Evolutionary conservation across 805 yeast species (phyloP).

Genomic region (Saturnispora zaruensis): DNA sequence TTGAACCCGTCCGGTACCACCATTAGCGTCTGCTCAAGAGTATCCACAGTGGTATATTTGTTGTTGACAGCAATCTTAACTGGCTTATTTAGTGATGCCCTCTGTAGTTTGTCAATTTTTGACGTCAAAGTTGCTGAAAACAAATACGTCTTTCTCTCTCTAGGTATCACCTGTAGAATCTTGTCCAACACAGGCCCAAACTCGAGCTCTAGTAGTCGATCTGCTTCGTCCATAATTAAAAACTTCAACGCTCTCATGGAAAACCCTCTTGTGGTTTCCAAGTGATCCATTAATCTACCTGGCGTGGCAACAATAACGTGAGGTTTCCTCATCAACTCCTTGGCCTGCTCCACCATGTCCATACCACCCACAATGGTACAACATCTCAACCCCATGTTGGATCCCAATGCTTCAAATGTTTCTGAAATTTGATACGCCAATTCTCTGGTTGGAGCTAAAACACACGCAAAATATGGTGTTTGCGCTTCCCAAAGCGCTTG

Average conservation of each 20-base stretch:
- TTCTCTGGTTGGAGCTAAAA: slow-evolving; percentile 81
- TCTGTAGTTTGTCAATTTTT: slow-evolving; percentile 86
- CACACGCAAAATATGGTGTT: slow-evolving; percentile 80
- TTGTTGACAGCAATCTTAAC: slow-evolving; percentile 85
- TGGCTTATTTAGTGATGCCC: slow-evolving; percentile 85
- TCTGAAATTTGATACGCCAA: slow-evolving; percentile 84
- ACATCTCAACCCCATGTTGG: slow-evolving; percentile 84
- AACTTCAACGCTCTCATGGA: slow-evolving; percentile 67
- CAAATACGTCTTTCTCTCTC: slow-evolving; percentile 71
- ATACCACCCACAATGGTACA: slow-evolving; percentile 94
- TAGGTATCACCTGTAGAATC: slow-evolving; percentile 75
- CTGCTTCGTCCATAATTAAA: slow-evolving; percentile 96
- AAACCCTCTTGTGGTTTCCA: slow-evolving; percentile 88
- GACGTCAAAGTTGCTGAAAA: slow-evolving; percentile 98
- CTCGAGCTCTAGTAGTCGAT: slow-evolving; percentile 89
- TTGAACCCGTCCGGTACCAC: slow-evolving; percentile 89
- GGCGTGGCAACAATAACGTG: slow-evolving; percentile 96
- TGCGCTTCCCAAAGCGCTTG: slow-evolving; percentile 89
- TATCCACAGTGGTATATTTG: slow-evolving; percentile 88
- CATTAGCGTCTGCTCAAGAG: slow-evolving; percentile 81
- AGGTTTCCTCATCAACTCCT: slow-evolving; percentile 88
- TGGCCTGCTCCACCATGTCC: slow-evolving; percentile 96
- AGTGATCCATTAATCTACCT: slow-evolving; percentile 78
- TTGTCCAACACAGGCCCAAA: slow-evolving; percentile 91
- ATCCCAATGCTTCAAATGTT: slow-evolving; percentile 89